These are phyloP conservation scores for Yamadazyma conglobata DNA, from an alignment of 1,139 yeast species.

Conservation along the genomic window DNA sequence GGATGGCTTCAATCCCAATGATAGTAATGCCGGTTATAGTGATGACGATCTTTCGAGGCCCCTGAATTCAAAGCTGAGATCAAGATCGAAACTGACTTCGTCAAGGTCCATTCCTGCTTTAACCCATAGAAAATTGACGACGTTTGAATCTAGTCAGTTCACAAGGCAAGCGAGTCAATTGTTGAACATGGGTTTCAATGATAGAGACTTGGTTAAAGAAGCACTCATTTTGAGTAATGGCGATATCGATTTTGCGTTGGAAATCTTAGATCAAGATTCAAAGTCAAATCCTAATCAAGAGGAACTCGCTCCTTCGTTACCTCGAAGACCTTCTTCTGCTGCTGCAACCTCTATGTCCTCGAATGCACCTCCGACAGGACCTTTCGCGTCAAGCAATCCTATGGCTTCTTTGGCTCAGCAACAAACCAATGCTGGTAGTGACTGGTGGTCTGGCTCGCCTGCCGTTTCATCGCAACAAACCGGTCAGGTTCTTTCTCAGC, in stretches of 20 bases:
- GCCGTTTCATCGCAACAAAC: slow-evolving; percentile 4
- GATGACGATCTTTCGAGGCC: slow-evolving; percentile 13
- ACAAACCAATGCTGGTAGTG: slow-evolving; percentile 14
- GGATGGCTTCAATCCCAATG: slow-evolving; percentile 24
- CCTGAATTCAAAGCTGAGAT: slow-evolving; percentile 13
- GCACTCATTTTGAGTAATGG: slow-evolving; percentile 49
- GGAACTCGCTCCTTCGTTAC: slow-evolving; percentile 46
- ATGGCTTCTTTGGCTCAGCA: slow-evolving; percentile 18
- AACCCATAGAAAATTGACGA: slow-evolving; percentile 41
- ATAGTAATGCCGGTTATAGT: slow-evolving; percentile 8
- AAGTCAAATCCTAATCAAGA: slow-evolving; percentile 32
- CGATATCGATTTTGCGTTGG: slow-evolving; percentile 45
- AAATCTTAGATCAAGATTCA: slow-evolving; percentile 42
- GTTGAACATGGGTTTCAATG: slow-evolving; percentile 42
- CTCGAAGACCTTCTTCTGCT: slow-evolving; percentile 35
- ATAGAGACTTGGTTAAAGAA: slow-evolving; percentile 47
- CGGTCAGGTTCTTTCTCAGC: slow-evolving; percentile 16
- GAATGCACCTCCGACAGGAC: slow-evolving; percentile 8
- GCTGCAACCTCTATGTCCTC: slow-evolving; percentile 9
- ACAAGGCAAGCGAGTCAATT: slow-evolving; percentile 37
- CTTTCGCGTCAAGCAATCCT: slow-evolving; percentile 17
- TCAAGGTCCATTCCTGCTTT: slow-evolving; percentile 27
- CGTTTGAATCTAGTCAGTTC: slow-evolving; percentile 41
- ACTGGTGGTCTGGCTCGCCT: slow-evolving; percentile 26
- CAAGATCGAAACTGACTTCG: slow-evolving; percentile 25